Conservation (phyloP, 75 land plant genomes). For the Azolla pinnata region DNA sequence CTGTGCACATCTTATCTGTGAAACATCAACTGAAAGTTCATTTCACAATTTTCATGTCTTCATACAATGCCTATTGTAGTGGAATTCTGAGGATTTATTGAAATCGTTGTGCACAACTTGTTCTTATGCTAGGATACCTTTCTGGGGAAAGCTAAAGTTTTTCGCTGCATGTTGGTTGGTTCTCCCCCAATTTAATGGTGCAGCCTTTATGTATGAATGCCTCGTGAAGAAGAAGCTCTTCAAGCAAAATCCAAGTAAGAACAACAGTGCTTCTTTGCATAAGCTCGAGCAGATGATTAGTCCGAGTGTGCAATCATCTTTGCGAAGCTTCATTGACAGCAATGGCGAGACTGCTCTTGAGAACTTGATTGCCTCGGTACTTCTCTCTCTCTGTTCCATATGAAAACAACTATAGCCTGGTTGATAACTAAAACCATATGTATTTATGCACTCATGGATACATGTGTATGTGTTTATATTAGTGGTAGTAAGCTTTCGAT, state of each 20-base stretch:
- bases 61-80: no score
- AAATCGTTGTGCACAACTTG: background rate
- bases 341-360: conserved; percentile 62
- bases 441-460: no score
- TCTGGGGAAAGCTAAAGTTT: conserved; percentile 49
- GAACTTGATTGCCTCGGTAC: conserved; percentile 53
- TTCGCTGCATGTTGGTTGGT: conserved; percentile 48
- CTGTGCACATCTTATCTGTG: background rate
- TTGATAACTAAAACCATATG: no score
- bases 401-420: no score
- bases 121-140: conserved; percentile 44
- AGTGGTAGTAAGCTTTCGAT: no score
- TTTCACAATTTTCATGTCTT: no score
- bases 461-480: no score
- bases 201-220: conserved; percentile 49
- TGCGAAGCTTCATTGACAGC: conserved; percentile 45
- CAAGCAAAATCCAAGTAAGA: conserved; percentile 35
- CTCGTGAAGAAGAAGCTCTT: conserved; percentile 44
- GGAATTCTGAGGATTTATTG: background rate
- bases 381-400: no score
- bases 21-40: background rate
- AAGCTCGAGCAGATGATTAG: conserved; percentile 55
- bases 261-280: conserved; percentile 28
- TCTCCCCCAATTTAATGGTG: conserved; percentile 64
- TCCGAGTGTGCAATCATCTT: conserved; percentile 46